Conservation (phyloP, 331 rosid species). For the Cucumis variabilis region DNA sequence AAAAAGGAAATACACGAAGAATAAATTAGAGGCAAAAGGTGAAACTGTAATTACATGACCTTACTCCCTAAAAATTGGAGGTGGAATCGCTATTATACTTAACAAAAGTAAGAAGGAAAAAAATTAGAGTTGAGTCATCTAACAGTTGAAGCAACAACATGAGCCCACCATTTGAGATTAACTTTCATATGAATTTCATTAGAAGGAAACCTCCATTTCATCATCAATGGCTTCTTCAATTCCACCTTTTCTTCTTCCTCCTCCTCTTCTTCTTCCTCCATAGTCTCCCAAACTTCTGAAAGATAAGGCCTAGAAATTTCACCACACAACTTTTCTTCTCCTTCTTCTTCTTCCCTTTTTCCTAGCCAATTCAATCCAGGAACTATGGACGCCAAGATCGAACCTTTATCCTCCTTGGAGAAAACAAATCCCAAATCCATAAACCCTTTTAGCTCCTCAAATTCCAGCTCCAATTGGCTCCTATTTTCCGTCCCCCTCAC, state of each 20-base stretch:
- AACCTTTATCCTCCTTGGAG: conserved; percentile 73
- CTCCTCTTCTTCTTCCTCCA: conserved; percentile 41
- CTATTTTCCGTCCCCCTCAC: conserved; percentile 44
- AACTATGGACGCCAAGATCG: conserved; percentile 81
- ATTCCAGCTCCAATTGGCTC: conserved; percentile 87
- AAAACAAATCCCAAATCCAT: conserved; percentile 97
- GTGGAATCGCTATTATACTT: too few species aligned
- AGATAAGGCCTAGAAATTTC: conserved; percentile 78
- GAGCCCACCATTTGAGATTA: conserved; percentile 87
- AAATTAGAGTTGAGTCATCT: conserved; percentile 42
- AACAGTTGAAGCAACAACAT: conserved; percentile 77
- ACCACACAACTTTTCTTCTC: neutral
- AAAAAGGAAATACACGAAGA: too few species aligned
- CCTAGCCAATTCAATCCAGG: conserved; percentile 87
- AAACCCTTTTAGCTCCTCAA: conserved; percentile 93
- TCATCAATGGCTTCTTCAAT: conserved; percentile 54
- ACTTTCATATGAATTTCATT: conserved; percentile 71
- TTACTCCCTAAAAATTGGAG: too few species aligned
- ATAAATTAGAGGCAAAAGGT: too few species aligned
- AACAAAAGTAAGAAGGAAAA: too few species aligned
- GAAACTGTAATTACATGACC: too few species aligned
- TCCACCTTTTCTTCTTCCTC: conserved; percentile 38
- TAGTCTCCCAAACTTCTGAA: conserved; percentile 82
- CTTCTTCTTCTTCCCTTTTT: conserved; percentile 37
- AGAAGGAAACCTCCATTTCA: conserved; percentile 64